Base-by-base conservation (phyloP, 352 stramenopile species). In the Globisporangium uncinulatum region DNA sequence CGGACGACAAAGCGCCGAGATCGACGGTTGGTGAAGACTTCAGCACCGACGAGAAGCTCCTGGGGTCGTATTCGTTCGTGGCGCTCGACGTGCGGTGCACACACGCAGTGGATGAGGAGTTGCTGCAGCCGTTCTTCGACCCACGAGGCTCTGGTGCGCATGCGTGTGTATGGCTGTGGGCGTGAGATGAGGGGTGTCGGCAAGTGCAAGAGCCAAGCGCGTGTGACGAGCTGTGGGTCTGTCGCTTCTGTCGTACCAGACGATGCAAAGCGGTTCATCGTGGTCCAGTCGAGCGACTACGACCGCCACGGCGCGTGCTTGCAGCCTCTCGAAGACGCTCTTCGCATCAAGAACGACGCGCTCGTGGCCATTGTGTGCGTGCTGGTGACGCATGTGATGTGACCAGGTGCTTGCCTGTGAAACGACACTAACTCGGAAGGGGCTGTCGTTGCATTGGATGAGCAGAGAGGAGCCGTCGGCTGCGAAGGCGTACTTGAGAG, bases 261-360 rank as follows among this genome's bases (percentile, higher is more conserved):
- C 58, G 29, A 54, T 47, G 46, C 52, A 3, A 82, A 75, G 57
- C 50, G 54, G 45, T 79, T 64, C 32, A 56, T 82, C 11, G 42
- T 77, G 19, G 36, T 82, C 21, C 57, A 66, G 34, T 52, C 65
- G 15, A 48, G 62, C 4, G 62, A 82, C 13, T 66, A 75, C 43
- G 58, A 71, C 42, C 24, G 24, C 24, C 47, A 55, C 37, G 47
- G 55, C 8, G 24, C 29, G 24, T 36, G 36, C 7, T 48, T 79
- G 31, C 37, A 41, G 6, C 46, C 56, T 4, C 32, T 76, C 20
- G 44, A 61, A 46, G 66, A 67, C 19, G 46, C 59, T 15, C 20
- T 82, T 15, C 54, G 46, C 44, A 42, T 41, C 6, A 44, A 37
- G 6, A 6, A 48, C 17, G 17, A 45, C 13, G 46, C n/a, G 15